Conservation (phyloP, 2,329 filamentous ascomycete genomes). For the Canariomyces notabilis region DNA sequence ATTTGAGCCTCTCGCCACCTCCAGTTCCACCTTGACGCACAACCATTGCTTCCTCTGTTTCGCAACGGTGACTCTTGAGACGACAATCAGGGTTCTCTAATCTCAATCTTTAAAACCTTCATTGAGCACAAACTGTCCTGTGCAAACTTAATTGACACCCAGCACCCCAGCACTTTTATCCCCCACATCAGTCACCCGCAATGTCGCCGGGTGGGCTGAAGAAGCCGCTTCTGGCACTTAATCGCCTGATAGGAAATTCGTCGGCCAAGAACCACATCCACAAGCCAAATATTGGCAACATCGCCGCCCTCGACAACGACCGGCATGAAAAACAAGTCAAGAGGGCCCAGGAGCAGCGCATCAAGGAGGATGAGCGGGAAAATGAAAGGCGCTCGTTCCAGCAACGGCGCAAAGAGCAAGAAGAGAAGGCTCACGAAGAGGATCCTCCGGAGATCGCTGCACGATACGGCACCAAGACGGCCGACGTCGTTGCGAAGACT, state of each 20-base stretch:
- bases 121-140: too few species aligned
- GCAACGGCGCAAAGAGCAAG: constrained; percentile 32
- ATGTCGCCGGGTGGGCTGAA: constrained; percentile 33
- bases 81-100: too few species aligned
- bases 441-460: constrained; percentile 29
- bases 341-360: constrained; percentile 30
- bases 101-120: too few species aligned
- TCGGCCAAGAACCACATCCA: constrained; percentile 37
- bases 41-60: too few species aligned
- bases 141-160: too few species aligned
- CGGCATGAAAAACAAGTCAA: constrained; percentile 30
- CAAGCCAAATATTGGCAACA: constrained; percentile 35
- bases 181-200: constrained; percentile 3
- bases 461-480: constrained; percentile 29
- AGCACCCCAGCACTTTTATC: not conserved
- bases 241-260: constrained; percentile 35
- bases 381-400: constrained; percentile 29
- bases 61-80: too few species aligned
- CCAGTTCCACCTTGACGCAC: not conserved
- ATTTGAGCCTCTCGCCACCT: not conserved
- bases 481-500: constrained; percentile 19
- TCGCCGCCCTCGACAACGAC: constrained; percentile 31
- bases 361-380: constrained; percentile 32
- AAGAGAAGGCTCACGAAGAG: constrained; percentile 27
- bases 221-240: constrained; percentile 35